phyloP scores from a whole-genome alignment of 2,329 filamentous ascomycete genomes.

The Colletotrichum melonis region DNA sequence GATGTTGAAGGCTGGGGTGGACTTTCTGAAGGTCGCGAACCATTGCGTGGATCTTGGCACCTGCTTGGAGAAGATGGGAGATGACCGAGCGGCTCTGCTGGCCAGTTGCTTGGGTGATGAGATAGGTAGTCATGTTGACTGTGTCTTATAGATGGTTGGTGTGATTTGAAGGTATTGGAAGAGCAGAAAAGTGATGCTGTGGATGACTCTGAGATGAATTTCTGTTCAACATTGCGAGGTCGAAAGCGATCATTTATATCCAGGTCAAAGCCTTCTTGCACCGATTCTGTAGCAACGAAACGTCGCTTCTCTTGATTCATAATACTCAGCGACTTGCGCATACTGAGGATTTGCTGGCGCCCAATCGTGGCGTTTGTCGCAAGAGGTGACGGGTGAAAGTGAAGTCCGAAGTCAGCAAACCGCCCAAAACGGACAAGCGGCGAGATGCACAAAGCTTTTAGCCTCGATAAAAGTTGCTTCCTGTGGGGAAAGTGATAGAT shows the following conservation, averaged over 20 bases:
- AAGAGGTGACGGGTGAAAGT: background rate
- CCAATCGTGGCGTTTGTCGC: background rate
- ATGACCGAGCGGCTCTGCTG: slow-evolving; percentile 45
- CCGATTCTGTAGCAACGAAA: background rate
- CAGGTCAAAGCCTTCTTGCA: background rate
- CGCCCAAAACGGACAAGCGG: background rate
- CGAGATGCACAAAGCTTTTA: background rate
- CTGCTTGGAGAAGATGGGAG: slow-evolving; percentile 46
- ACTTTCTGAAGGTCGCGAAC: slow-evolving; percentile 48
- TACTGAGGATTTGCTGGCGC: background rate
- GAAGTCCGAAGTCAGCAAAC: background rate
- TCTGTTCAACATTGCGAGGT: background rate
- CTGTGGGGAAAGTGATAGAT: background rate
- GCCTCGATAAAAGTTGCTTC: slow-evolving; percentile 20
- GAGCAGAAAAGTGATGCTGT: background rate
- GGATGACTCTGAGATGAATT: background rate
- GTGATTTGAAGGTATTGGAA: background rate
- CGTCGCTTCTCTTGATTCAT: background rate
- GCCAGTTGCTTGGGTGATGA: slow-evolving; percentile 50
- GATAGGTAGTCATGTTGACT: slow-evolving; percentile 46
- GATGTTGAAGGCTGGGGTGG: slow-evolving; percentile 39
- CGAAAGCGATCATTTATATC: background rate
- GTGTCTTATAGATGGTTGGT: background rate
- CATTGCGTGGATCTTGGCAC: slow-evolving; percentile 48
- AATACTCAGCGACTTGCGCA: background rate